Base-by-base conservation (phyloP, 2,329 filamentous ascomycete genomes). In the Golovinomyces cichoracearum region DNA sequence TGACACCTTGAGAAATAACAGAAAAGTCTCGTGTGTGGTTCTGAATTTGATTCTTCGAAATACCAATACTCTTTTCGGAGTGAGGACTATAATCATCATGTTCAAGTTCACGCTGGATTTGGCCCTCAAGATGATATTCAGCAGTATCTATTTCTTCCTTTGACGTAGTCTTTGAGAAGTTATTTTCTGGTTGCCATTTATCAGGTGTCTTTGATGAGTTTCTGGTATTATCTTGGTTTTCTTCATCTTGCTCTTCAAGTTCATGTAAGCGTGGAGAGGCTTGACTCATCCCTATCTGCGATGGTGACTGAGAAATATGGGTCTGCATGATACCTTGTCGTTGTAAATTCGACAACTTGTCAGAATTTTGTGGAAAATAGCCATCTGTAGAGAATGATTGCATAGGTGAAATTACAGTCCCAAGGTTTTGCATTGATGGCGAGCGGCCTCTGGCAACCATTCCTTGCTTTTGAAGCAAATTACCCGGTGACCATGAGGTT, bases 61-160 rank as follows among this genome's bases (percentile, higher is more conserved):
- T 31, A 31, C 29, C 17, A 48, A 55, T 56, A 10, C 51, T 57
- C 49, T 61, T 58, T 25, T 60, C 60, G 26, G 60, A 63, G 51
- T 77, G 75, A 1, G 78, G 78, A 56, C 76, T 82, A 58, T 83
- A 80, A 54, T 83, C 80, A 49, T 81, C 78, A 55, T 85, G 79
- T 51, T 86, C 80, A 45, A 88, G 68, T 57, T 88, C 79, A 48
- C 80, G 77, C 47, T 83, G 76, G 52, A 86, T 76, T 52, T 83
- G 77, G 59, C 85, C 76, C 59, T 86, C 82, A 52, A 90, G 63
- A 56, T 88, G 83, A 58, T 90, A 88, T 57, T 93, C 83, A 4
- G 82, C 79, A 58, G 86, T 81, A 46, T 90, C 80, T 49, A 92
- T 79, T 55, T 90, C 84, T 52, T 78, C 79, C 60, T 93, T 84